Evolutionary conservation across 2,329 filamentous ascomycete genomes (phyloP).

Genomic region (Gliomastix tumulicola): DNA sequence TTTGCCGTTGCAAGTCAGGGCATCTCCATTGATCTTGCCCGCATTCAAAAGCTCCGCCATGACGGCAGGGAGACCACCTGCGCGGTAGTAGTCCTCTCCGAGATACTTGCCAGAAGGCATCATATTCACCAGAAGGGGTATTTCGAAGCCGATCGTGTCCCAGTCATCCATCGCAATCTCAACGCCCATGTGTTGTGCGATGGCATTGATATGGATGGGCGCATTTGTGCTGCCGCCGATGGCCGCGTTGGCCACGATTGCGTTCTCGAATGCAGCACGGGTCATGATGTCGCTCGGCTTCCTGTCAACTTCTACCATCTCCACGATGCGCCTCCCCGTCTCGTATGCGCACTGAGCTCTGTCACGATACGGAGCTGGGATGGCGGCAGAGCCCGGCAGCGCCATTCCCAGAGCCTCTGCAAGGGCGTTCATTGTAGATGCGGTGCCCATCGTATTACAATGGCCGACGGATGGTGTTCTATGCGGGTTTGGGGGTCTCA

Average conservation of each 20-base stretch:
- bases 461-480: conserved; percentile 37
- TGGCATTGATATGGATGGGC: conserved; percentile 46
- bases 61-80: conserved; percentile 44
- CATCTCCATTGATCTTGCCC: conserved; percentile 33
- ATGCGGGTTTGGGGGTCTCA: not conserved
- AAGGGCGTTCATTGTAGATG: conserved; percentile 44
- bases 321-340: conserved; percentile 40
- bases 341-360: conserved; percentile 38
- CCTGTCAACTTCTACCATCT: conserved; percentile 38
- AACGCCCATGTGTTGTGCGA: conserved; percentile 46
- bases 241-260: conserved; percentile 44
- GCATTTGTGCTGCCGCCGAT: conserved; percentile 52
- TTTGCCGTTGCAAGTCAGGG: conserved; percentile 37
- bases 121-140: conserved; percentile 47
- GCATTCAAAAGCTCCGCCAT: conserved; percentile 44
- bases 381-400: conserved; percentile 40
- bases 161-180: conserved; percentile 43
- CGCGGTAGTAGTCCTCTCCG: conserved; percentile 46
- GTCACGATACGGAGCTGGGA: conserved; percentile 42
- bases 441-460: conserved; percentile 48
- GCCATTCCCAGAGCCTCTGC: conserved; percentile 46
- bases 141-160: conserved; percentile 39
- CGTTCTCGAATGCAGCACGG: conserved; percentile 47
- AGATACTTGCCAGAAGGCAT: conserved; percentile 46
- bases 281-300: conserved; percentile 50